phyloP scores from a whole-genome alignment of 2,329 filamentous ascomycete species.

The Stemphylium beticola region DNA sequence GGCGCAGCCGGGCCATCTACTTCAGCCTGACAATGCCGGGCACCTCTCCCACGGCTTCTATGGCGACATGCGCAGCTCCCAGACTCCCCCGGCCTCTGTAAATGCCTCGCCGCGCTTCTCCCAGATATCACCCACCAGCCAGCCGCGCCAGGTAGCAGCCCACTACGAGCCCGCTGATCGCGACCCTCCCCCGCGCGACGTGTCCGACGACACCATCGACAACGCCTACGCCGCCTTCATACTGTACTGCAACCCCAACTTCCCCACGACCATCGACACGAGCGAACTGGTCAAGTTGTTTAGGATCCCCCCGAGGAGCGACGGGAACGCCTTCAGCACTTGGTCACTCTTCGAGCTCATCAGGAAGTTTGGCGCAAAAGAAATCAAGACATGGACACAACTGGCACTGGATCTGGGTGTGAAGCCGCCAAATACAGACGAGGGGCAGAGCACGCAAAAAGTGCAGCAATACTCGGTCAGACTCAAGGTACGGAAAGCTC shows the following conservation, averaged over 20 bases:
- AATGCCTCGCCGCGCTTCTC: constrained; percentile 49
- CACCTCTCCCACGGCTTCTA: constrained; percentile 47
- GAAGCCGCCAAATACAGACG: constrained; percentile 78
- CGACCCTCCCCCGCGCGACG: constrained; percentile 68
- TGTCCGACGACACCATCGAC: constrained; percentile 75
- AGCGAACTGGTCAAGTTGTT: constrained; percentile 76
- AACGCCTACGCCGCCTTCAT: constrained; percentile 86
- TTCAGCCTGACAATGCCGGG: constrained; percentile 45
- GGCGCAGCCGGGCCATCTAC: constrained; percentile 38
- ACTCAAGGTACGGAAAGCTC: constrained; percentile 69
- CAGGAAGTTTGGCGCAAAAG: constrained; percentile 75
- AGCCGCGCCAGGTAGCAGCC: constrained; percentile 39
- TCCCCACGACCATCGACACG: constrained; percentile 73
- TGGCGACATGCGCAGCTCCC: constrained; percentile 47
- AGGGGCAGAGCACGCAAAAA: constrained; percentile 89
- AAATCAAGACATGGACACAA: constrained; percentile 93
- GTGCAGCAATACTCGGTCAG: constrained; percentile 94
- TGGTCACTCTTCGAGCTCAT: constrained; percentile 81
- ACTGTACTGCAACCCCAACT: constrained; percentile 86
- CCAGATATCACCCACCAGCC: constrained; percentile 44
- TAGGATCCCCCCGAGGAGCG: constrained; percentile 80
- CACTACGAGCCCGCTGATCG: constrained; percentile 55
- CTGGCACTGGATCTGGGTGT: constrained; percentile 87
- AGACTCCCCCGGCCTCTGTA: constrained; percentile 46
- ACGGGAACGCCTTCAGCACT: constrained; percentile 83